A percentile compares a stretch with the other conserved stretches of the same genome.
phyloP scores from a whole-genome alignment of 345 rosid genomes.

The Trapa bicornis region DNA sequence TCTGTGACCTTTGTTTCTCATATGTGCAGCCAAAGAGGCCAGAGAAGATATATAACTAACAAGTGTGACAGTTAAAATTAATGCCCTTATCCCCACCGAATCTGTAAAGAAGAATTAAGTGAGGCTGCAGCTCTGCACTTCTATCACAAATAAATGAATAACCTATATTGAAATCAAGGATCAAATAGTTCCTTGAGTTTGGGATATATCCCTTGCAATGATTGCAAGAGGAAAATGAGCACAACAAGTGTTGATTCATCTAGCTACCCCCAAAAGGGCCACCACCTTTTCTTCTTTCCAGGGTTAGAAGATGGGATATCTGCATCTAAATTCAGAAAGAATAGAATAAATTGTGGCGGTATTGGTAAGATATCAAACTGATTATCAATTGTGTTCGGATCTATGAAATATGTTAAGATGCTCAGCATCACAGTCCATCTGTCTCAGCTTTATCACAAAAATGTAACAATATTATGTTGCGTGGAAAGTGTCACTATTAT shows the following conservation, averaged over 20 bases:
- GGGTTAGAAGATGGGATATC: slow-evolving; percentile 31
- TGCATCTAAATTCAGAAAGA: slow-evolving; percentile 11
- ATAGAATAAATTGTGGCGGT: too few species aligned
- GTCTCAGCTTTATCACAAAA: too few species aligned
- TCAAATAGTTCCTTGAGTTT: too few species aligned
- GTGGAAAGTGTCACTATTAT: neutral
- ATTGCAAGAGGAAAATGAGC: neutral
- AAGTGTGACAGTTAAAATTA: too few species aligned
- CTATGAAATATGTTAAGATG: neutral
- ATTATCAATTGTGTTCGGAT: too few species aligned
- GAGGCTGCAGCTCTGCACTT: neutral
- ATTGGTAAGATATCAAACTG: too few species aligned
- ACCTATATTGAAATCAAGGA: too few species aligned
- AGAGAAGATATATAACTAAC: too few species aligned
- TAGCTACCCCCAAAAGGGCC: slow-evolving; percentile 35
- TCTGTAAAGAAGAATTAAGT: too few species aligned
- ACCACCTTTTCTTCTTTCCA: slow-evolving; percentile 62
- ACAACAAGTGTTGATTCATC: neutral
- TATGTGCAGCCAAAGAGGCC: too few species aligned
- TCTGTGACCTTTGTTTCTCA: too few species aligned
- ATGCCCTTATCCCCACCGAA: too few species aligned
- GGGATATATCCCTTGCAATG: neutral
- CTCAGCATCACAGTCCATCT: neutral
- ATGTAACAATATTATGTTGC: neutral
- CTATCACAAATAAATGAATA: neutral